Evolutionary conservation across 257 asterid genomes (phyloP).

Genomic region (Solanum habrochaites): DNA sequence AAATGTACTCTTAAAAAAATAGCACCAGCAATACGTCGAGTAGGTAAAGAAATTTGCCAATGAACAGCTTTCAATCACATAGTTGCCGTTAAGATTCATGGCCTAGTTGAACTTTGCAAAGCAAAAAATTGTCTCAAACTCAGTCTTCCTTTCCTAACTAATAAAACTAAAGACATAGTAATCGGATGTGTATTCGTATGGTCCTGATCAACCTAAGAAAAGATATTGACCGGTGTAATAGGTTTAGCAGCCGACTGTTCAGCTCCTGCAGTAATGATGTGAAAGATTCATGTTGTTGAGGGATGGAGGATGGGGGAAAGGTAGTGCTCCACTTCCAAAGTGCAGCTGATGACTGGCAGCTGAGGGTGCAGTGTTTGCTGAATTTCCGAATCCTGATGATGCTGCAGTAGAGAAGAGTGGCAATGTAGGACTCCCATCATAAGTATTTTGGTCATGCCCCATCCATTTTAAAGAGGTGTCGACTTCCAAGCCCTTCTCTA

Average conservation of each 20-base stretch:
- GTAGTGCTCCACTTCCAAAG: constrained; percentile 9
- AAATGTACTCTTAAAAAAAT: neutral
- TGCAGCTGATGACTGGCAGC: constrained; percentile 28
- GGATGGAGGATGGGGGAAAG: constrained; percentile 25
- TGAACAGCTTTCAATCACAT: neutral
- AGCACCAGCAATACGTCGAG: neutral
- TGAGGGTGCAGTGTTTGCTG: constrained; percentile 15
- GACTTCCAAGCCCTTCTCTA: constrained; percentile 43
- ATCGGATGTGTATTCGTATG: neutral
- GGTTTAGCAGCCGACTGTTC: constrained; percentile 10
- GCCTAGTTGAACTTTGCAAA: neutral
- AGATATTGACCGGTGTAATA: neutral
- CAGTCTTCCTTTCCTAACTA: neutral
- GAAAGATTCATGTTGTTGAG: constrained; percentile 21
- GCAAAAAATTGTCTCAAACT: neutral
- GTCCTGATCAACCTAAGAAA: neutral
- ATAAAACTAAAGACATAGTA: neutral
- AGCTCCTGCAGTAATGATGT: constrained; percentile 22
- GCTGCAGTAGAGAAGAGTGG: constrained; percentile 70
- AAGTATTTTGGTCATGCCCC: constrained; percentile 13
- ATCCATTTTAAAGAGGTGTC: constrained; percentile 36
- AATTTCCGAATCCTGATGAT: constrained; percentile 95
- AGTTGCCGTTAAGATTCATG: neutral
- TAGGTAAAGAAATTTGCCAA: neutral
- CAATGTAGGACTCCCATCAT: constrained; percentile 18